These are phyloP conservation scores for thale cress (Arabidopsis thaliana) DNA, from an alignment of 345 rosid genomes.

Conservation along the genomic window TAIR10.1 NC_003070.9:25952001-25952500, in stretches of 20 bases:
- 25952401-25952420: neutral
- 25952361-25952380: neutral
- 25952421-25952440: no score
- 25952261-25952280: neutral
- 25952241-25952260: neutral
- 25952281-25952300: neutral
- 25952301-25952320: neutral
- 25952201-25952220: neutral
- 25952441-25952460: neutral
- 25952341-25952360: no score
- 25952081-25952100: slow-evolving; percentile 63
- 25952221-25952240: no score
- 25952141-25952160: slow-evolving; percentile 43
- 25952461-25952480: no score
- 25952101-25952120: slow-evolving; percentile 61
- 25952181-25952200: neutral
- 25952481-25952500: neutral
- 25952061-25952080: slow-evolving; percentile 60
- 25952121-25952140: slow-evolving; percentile 64
- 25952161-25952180: slow-evolving; percentile 26
- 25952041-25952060: slow-evolving; percentile 39
- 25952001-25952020: neutral
- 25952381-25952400: neutral
- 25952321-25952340: neutral
- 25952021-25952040: neutral